Percentiles rank a stretch among this genome's conserved stretches.
Conservation (phyloP, 768 basidiomycete species). For the Podaxis pistillaris region DNA sequence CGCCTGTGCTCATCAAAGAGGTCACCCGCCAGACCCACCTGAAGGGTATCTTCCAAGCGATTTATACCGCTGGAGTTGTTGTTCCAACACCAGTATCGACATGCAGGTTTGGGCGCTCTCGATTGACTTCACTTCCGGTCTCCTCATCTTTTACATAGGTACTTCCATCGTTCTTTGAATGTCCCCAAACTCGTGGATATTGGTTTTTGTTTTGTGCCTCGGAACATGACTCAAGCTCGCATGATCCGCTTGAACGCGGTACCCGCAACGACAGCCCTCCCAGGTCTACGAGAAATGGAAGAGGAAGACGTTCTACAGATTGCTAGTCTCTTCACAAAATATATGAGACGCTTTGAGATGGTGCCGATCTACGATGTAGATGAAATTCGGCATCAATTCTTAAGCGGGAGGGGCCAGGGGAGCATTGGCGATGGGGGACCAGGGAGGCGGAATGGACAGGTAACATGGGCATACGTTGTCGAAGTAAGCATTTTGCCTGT, state of each 20-base stretch:
- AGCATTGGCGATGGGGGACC: conserved; percentile 46
- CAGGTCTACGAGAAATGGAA: conserved; percentile 87
- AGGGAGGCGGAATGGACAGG: conserved; percentile 70
- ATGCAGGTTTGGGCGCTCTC: conserved; percentile 61
- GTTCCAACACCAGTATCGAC: conserved; percentile 91
- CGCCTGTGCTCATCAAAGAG: conserved; percentile 97
- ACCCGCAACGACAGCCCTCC: conserved; percentile 44
- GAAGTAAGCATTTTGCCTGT: conserved; percentile 55
- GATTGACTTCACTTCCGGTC: neutral
- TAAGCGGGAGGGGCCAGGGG: conserved; percentile 77
- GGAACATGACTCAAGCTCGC: conserved; percentile 87
- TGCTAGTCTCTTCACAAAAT: conserved; percentile 65
- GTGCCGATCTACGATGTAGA: conserved; percentile 68
- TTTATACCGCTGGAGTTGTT: conserved; percentile 93
- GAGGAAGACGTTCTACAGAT: conserved; percentile 74
- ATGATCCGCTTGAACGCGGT: conserved; percentile 79
- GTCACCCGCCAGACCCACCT: conserved; percentile 92
- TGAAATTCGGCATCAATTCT: conserved; percentile 84
- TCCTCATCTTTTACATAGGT: conserved; percentile 37
- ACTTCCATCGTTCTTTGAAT: conserved; percentile 90
- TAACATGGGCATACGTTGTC: conserved; percentile 95
- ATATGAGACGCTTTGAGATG: conserved; percentile 87
- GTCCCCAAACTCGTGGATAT: conserved; percentile 89
- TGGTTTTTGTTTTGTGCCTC: conserved; percentile 84
- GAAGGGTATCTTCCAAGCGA: conserved; percentile 90